phyloP scores from a whole-genome alignment of 2,329 filamentous ascomycete species.

The Colletotrichum scovillei region DNA sequence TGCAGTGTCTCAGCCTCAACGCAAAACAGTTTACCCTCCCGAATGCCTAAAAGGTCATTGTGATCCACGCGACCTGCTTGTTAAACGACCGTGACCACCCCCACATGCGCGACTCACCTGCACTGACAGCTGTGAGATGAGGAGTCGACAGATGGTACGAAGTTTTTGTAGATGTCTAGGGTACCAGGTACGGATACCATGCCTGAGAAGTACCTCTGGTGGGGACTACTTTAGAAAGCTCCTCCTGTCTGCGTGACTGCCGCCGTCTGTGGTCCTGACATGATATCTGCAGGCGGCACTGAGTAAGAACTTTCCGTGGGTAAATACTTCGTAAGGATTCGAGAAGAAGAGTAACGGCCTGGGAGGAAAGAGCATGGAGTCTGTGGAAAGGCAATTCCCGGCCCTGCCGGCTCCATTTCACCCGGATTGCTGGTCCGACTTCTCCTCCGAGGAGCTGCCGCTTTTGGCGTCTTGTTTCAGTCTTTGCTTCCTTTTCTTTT shows the following conservation, averaged over 20 bases:
- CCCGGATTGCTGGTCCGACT: constrained; percentile 21
- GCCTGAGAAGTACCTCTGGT: no score
- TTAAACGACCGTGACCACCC: constrained; percentile 1
- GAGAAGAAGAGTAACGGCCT: no score
- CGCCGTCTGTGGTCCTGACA: neutral
- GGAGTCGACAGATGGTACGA: neutral
- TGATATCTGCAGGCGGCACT: neutral
- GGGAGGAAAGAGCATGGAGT: neutral
- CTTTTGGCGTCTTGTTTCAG: constrained; percentile 26
- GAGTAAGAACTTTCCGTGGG: neutral
- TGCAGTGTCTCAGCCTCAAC: constrained; percentile 25
- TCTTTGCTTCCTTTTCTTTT: constrained; percentile 3
- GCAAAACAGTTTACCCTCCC: constrained; percentile 12
- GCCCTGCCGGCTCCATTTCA: constrained; percentile 22
- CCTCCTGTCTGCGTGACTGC: neutral
- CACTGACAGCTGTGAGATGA: constrained; percentile 26
- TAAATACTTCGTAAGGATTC: no score
- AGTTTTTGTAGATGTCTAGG: no score
- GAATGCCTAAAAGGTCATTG: constrained; percentile 11
- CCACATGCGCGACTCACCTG: constrained; percentile 24
- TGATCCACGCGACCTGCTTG: constrained; percentile 18
- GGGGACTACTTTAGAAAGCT: neutral
- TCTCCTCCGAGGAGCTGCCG: constrained; percentile 16
- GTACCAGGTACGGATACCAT: no score
- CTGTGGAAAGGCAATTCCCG: neutral